These are phyloP conservation scores for Epichloe coenophiala DNA, from an alignment of 2,329 filamentous ascomycete species.

Conservation along the genomic window DNA sequence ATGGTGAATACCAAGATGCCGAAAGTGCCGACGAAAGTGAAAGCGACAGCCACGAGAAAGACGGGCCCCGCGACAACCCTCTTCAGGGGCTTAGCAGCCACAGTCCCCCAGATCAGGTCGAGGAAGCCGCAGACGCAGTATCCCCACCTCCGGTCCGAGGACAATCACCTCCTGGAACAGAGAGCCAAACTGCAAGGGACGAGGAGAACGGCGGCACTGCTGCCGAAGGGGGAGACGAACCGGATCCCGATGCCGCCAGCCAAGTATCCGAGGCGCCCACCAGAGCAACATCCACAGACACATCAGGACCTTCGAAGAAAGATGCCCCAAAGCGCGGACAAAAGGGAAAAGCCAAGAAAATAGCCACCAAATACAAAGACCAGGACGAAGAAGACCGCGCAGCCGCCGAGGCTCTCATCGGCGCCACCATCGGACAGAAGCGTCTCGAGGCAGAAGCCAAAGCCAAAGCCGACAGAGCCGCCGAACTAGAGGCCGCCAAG, in stretches of 20 bases:
- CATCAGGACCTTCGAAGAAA: constrained; percentile 25
- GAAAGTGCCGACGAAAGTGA: constrained; percentile 18
- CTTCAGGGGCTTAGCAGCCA: constrained; percentile 17
- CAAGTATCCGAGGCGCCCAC: constrained; percentile 10
- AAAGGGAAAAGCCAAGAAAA: constrained; percentile 72
- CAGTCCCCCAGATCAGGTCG: constrained; percentile 13
- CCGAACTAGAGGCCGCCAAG: constrained; percentile 55
- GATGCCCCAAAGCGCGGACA: constrained; percentile 53
- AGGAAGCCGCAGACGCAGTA: constrained; percentile 12
- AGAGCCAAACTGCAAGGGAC: neutral
- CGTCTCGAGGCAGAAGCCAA: constrained; percentile 55
- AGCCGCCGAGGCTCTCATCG: constrained; percentile 76
- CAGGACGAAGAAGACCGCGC: constrained; percentile 90
- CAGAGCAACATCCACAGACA: neutral
- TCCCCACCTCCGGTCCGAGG: constrained; percentile 13
- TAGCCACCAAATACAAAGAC: constrained; percentile 77
- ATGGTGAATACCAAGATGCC: constrained; percentile 11
- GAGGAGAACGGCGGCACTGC: neutral
- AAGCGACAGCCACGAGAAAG: constrained; percentile 11
- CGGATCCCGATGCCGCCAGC: constrained; percentile 2
- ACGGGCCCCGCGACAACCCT: constrained; percentile 22
- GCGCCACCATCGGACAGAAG: constrained; percentile 53
- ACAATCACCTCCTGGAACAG: constrained; percentile 3
- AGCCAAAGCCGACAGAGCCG: constrained; percentile 53
- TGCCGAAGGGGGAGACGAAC: constrained; percentile 3